A percentile compares a stretch with the other conserved stretches of the same genome.
Evolutionary conservation across 108 stramenopile genomes (phyloP).

Genomic region (Mediolabrus comicus): DNA sequence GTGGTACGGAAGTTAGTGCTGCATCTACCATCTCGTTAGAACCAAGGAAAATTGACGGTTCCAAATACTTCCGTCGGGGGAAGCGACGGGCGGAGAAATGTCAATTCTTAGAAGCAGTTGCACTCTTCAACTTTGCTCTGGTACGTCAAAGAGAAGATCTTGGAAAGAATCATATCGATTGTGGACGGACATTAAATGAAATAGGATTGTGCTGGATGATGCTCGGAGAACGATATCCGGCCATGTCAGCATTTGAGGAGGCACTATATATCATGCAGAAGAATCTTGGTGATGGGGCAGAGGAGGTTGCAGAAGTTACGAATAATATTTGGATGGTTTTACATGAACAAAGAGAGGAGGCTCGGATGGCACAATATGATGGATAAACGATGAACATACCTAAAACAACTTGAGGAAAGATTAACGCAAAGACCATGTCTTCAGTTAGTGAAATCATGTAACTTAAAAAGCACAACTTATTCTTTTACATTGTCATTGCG

Average conservation of each 20-base stretch:
- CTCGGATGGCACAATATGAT: neutral
- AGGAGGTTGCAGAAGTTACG: slow-evolving; percentile 18
- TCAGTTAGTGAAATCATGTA: neutral
- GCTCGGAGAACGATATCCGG: slow-evolving; percentile 14
- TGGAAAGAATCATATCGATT: slow-evolving; percentile 25
- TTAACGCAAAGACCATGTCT: too few species aligned
- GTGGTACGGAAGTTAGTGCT: neutral
- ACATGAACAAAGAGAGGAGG: slow-evolving; percentile 11
- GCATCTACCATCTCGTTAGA: neutral
- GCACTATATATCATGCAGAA: slow-evolving; percentile 17
- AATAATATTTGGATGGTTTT: slow-evolving; percentile 29
- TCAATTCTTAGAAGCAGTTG: slow-evolving; percentile 16
- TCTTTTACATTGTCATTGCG: neutral
- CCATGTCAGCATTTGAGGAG: slow-evolving; percentile 25
- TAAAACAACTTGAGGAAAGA: too few species aligned
- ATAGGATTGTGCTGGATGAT: slow-evolving; percentile 26
- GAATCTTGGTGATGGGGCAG: slow-evolving; percentile 9
- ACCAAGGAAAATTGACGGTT: neutral
- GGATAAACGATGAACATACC: neutral
- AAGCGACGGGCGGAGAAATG: slow-evolving; percentile 12
- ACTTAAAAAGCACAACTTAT: too few species aligned
- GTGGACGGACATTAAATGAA: slow-evolving; percentile 19
- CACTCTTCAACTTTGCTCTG: slow-evolving; percentile 23
- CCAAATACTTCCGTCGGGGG: slow-evolving; percentile 8
- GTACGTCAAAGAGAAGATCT: slow-evolving; percentile 15